Evolutionary conservation across 1,284 basidiomycete species (phyloP).

Genomic region (Boletus holoroseus): DNA sequence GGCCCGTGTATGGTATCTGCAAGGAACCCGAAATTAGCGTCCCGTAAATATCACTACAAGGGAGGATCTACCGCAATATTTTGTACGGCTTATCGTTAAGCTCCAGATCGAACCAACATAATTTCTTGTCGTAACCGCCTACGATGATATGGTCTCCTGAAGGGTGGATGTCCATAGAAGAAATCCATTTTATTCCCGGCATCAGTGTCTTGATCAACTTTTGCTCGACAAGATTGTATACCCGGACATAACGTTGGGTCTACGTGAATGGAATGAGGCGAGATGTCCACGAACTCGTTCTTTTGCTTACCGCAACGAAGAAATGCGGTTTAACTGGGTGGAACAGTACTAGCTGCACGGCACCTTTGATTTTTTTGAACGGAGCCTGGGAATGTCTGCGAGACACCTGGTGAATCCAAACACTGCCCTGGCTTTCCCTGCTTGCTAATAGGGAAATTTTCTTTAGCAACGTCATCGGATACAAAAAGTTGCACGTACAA

Average conservation of each 20-base stretch:
- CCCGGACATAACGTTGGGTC: conserved; percentile 93
- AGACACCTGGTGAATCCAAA: conserved; percentile 94
- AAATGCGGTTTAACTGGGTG: conserved; percentile 93
- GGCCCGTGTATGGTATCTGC: conserved; percentile 88
- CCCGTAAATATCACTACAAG: conserved; percentile 1
- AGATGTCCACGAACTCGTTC: background rate
- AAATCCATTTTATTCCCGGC: conserved; percentile 96
- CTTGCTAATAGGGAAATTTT: conserved; percentile 41
- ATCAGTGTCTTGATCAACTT: conserved; percentile 87
- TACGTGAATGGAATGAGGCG: conserved; percentile 31
- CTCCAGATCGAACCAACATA: conserved; percentile 99
- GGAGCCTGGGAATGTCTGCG: conserved; percentile 95
- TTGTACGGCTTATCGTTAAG: conserved; percentile 95
- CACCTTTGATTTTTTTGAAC: conserved; percentile 90
- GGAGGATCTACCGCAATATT: conserved; percentile 65
- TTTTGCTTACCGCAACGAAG: conserved; percentile 82
- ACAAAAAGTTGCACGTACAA: conserved; percentile 44
- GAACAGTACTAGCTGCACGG: conserved; percentile 89
- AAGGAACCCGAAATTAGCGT: conserved; percentile 16
- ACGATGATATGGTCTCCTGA: conserved; percentile 95
- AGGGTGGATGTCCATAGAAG: conserved; percentile 93
- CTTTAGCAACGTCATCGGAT: conserved; percentile 11
- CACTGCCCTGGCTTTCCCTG: conserved; percentile 60
- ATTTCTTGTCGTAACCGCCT: conserved; percentile 94
- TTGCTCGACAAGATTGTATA: conserved; percentile 95